Evolutionary conservation across 2,329 filamentous ascomycete species (phyloP).

Genomic region (Thielaviopsis euricoi): DNA sequence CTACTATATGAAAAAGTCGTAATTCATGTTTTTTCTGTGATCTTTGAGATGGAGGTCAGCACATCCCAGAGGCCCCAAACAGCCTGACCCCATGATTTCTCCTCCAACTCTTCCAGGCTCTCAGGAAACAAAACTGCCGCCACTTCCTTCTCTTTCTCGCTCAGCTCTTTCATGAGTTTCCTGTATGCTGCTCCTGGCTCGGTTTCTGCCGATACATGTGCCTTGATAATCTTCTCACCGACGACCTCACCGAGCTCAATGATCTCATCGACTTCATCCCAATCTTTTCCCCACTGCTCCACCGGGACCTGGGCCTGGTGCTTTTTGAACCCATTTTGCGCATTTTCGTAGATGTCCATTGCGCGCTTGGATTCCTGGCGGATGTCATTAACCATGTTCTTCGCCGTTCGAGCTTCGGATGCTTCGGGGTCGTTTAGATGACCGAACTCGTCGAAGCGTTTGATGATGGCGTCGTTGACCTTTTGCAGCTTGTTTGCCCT

Average conservation of each 20-base stretch:
- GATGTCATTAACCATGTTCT: background rate
- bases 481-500: conserved; percentile 6
- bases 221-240: conserved; percentile 10
- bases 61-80: conserved; percentile 11
- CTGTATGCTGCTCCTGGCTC: conserved; percentile 7
- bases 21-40: background rate
- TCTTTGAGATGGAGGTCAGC: conserved; percentile 5
- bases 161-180: conserved; percentile 5
- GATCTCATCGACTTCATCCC: conserved; percentile 11
- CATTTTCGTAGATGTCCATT: conserved; percentile 6
- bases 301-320: background rate
- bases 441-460: background rate
- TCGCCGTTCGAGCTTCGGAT: background rate
- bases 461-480: background rate
- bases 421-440: background rate
- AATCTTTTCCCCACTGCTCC: conserved; percentile 7
- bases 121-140: conserved; percentile 10
- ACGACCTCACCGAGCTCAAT: conserved; percentile 8
- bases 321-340: conserved; percentile 2
- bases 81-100: conserved; percentile 11
- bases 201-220: conserved; percentile 7
- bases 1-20: background rate
- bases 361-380: background rate
- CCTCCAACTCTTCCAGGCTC: conserved; percentile 7
- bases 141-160: conserved; percentile 7